phyloP scores from a whole-genome alignment of 306 rosid species.

The Phaseolus lunatus region DNA sequence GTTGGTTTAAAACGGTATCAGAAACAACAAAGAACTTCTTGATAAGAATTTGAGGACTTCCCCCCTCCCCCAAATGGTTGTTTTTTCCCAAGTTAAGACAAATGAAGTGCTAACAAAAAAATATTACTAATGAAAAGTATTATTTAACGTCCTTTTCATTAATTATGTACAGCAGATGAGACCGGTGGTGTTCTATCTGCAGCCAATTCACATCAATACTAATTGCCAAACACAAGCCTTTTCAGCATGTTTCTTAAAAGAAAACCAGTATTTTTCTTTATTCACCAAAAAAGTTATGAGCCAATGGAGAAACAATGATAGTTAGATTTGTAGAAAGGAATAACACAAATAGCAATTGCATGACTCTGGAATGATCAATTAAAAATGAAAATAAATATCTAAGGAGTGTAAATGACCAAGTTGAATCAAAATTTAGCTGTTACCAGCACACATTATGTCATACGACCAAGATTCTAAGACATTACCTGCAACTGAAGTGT shows the following conservation, averaged over 20 bases:
- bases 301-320: slow-evolving; percentile 3
- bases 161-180: not conserved
- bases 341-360: slow-evolving; percentile 12
- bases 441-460: slow-evolving; percentile 12
- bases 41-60: slow-evolving; percentile 16
- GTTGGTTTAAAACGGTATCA: slow-evolving; percentile 16
- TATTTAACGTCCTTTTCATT: not conserved
- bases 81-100: not conserved
- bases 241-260: slow-evolving; percentile 17
- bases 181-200: not conserved
- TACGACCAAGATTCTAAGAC: slow-evolving; percentile 9
- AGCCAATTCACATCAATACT: not conserved
- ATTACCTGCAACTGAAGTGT: slow-evolving; percentile 94
- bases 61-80: not conserved
- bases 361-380: slow-evolving; percentile 27
- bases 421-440: slow-evolving; percentile 27
- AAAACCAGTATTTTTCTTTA: slow-evolving; percentile 24
- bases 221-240: slow-evolving; percentile 13
- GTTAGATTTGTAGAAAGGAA: slow-evolving; percentile 22
- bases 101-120: slow-evolving; percentile 6
- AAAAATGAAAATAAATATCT: slow-evolving; percentile 22
- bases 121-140: slow-evolving; percentile 5
- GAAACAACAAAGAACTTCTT: slow-evolving; percentile 36
- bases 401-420: slow-evolving; percentile 6
- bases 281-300: slow-evolving; percentile 31